Base-by-base conservation (phyloP, 208 protist species). In the Wallacemonas rigidus region DNA sequence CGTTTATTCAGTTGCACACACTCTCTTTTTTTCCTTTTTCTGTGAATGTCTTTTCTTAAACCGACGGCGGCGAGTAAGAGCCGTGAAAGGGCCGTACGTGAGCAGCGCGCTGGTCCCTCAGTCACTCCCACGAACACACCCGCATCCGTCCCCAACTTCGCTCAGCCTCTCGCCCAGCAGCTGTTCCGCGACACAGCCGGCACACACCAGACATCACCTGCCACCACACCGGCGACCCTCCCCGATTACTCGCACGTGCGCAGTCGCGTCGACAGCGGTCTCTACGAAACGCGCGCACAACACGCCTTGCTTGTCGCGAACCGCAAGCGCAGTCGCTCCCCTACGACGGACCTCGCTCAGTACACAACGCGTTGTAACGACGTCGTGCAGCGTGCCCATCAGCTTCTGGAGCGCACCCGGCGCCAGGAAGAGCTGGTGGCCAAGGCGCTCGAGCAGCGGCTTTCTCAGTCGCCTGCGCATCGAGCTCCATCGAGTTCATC, bases 371-470 rank as follows among this genome's bases (percentile, higher is more conserved):
- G 79, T 44, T 93, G 88, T 36, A 83, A 89, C 71, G 73, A 67
- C 12, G 83, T 86, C 44, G 68, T 88, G 7, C 65, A 80, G 58
- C 85, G 86, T 15, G 88, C 84, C 1, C 68, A 89, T 47, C 68
- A 73, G 40, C 69, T 93, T 54, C 81, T 93, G 6, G 76, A 86
- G 47, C 65, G 76, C 5, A 72, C 83, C 15, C 70, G 58, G 6
- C 71, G 77, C 41, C 79, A 88, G 68, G 76, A 85, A 73, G 44
- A 68, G 56, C 61, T 58, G 0, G 65, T 78, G n/a, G 70, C 67
- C 36, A 53, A 63, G 35, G 77, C 74, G 15, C 75, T 92, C 15
- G 74, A 84, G 72, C 70, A 79, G 47, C 80, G 83, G 26, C 56
- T 76, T 2, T 79, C 79, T 17, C 73, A 80, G 56, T 80, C 76